Percentiles rank a stretch among this genome's conserved stretches.
Conservation (phyloP, 1,139 yeast species). For the Lodderomyces pseudojiufengensis region DNA sequence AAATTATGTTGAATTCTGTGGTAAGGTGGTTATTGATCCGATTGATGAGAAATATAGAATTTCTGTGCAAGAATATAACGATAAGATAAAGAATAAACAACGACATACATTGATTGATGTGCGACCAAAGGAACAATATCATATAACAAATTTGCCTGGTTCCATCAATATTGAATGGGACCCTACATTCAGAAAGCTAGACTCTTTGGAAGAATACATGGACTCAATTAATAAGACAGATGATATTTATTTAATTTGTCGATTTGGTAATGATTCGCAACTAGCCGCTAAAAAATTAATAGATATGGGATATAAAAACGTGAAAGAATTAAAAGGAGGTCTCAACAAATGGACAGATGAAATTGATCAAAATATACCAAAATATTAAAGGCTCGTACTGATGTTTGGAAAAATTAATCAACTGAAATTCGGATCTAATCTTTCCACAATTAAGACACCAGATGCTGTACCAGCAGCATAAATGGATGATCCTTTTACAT, state of each 20-base stretch:
- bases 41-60: constrained; percentile 43
- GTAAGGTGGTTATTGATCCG: constrained; percentile 40
- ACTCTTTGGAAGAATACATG: constrained; percentile 14
- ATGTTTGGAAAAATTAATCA: too few relatives aligned
- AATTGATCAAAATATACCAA: constrained; percentile 63
- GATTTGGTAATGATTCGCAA: constrained; percentile 91
- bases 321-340: constrained; percentile 76
- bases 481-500: constrained; percentile 46
- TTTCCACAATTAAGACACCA: constrained; percentile 67
- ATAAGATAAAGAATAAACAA: background rate
- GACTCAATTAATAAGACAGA: constrained; percentile 21
- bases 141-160: constrained; percentile 56
- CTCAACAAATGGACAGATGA: constrained; percentile 63
- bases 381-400: too few relatives aligned
- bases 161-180: constrained; percentile 66
- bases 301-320: constrained; percentile 48
- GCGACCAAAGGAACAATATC: constrained; percentile 73
- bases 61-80: constrained; percentile 39
- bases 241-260: constrained; percentile 56
- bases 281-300: constrained; percentile 59
- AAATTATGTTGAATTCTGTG: constrained; percentile 75
- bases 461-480: constrained; percentile 64
- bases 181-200: constrained; percentile 36
- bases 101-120: constrained; percentile 60
- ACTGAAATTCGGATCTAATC: constrained; percentile 35